Evolutionary conservation across 257 asterid genomes (phyloP).

Genomic region (Solanum infundibuliforme): DNA sequence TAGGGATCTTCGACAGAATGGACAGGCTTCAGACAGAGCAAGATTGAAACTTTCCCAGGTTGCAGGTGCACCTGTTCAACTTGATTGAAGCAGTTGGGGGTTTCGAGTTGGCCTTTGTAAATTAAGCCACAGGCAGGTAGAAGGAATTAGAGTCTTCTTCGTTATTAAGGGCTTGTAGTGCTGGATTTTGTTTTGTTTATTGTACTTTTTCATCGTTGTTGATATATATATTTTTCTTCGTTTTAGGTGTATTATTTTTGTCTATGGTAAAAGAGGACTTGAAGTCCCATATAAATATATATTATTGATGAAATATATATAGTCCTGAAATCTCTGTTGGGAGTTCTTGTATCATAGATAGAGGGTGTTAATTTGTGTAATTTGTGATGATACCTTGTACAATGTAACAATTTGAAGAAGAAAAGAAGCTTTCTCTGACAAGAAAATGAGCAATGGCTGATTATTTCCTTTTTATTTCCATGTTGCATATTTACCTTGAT

Average conservation of each 20-base stretch:
- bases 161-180: constrained; percentile 19
- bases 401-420: background rate
- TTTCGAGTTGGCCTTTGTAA: constrained; percentile 24
- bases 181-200: constrained; percentile 14
- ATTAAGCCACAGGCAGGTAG: constrained; percentile 31
- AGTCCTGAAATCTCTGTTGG: constrained; percentile 1
- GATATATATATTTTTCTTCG: background rate
- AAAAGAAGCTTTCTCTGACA: background rate
- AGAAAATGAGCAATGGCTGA: background rate
- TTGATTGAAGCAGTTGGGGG: constrained; percentile 18
- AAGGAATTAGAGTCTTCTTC: constrained; percentile 12
- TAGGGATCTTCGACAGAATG: constrained; percentile 8
- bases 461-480: background rate
- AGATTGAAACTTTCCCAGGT: background rate
- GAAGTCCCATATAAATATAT: constrained; percentile 20
- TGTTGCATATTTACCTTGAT: background rate
- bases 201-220: background rate
- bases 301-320: constrained; percentile 29
- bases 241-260: constrained; percentile 32
- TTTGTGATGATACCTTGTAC: constrained; percentile 16
- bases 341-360: constrained; percentile 41
- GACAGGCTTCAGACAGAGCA: constrained; percentile 9
- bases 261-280: constrained; percentile 16
- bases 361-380: constrained; percentile 32
- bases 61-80: background rate